Evolutionary conservation across 2,329 filamentous ascomycete species (phyloP).

Genomic region (Scedosporium apiospermum): DNA sequence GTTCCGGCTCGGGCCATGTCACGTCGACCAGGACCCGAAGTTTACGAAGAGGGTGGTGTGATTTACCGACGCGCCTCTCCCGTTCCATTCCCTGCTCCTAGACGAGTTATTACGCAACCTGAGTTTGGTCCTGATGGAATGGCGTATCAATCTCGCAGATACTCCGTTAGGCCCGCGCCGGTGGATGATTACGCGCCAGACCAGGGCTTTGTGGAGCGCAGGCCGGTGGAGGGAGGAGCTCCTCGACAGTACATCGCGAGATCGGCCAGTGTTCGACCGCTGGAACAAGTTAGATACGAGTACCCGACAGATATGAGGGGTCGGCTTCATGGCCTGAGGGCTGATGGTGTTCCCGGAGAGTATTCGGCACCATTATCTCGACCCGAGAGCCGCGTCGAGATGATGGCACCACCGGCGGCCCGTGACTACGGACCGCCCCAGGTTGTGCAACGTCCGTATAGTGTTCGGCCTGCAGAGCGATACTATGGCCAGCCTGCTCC

Average conservation of each 20-base stretch:
- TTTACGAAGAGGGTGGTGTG: conserved; percentile 39
- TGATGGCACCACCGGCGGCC: conserved; percentile 3
- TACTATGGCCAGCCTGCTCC: conserved; percentile 28
- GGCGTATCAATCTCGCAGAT: neutral
- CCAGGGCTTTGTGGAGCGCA: conserved; percentile 29
- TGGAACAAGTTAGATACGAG: conserved; percentile 32
- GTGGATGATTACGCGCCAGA: conserved; percentile 38
- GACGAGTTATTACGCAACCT: conserved; percentile 53
- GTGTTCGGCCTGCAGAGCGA: conserved; percentile 30
- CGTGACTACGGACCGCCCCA: conserved; percentile 9
- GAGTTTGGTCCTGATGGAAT: conserved; percentile 35
- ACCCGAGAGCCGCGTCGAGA: neutral
- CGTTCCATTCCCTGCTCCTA: conserved; percentile 30
- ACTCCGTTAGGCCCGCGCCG: conserved; percentile 35
- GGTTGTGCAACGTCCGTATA: conserved; percentile 26
- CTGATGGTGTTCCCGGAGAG: conserved; percentile 17
- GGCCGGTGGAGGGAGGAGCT: conserved; percentile 35
- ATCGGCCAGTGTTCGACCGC: conserved; percentile 49
- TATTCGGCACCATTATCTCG: neutral
- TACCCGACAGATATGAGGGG: conserved; percentile 28
- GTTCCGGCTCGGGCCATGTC: conserved; percentile 41
- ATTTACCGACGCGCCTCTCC: conserved; percentile 45
- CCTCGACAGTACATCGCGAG: conserved; percentile 45
- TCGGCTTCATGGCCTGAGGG: conserved; percentile 32
- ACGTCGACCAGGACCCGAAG: conserved; percentile 35